A percentile compares a stretch with the other conserved stretches of the same genome.
Conservation (phyloP, 1,284 basidiomycete genomes). For the Apiotrichum gracile region DNA sequence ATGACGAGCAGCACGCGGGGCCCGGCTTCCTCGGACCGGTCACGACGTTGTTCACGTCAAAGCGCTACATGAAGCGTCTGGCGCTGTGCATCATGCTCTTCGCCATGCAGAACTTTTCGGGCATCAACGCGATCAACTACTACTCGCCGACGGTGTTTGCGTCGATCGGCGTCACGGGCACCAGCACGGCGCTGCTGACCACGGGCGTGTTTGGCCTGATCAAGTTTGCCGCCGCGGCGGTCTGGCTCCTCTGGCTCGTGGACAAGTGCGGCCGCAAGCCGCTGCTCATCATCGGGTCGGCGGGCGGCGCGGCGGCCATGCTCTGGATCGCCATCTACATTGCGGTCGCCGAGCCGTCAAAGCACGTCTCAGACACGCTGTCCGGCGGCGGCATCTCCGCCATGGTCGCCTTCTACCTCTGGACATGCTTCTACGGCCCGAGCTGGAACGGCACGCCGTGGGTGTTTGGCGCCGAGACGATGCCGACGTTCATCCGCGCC, state of each 20-base stretch:
- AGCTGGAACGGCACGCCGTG: conserved; percentile 39
- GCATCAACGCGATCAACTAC: conserved; percentile 22
- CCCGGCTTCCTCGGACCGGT: conserved; percentile 5
- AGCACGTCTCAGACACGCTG: too few species aligned
- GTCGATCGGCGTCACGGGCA: conserved; percentile 41
- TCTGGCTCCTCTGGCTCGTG: conserved; percentile 32
- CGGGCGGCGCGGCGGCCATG: conserved; percentile 23
- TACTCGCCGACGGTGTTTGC: conserved; percentile 34
- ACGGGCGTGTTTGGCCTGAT: conserved; percentile 48
- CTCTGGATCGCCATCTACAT: conserved; percentile 29
- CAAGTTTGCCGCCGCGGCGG: conserved; percentile 30
- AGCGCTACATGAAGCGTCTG: conserved; percentile 3
- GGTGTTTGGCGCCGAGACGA: conserved; percentile 43
- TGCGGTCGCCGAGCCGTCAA: conserved; percentile 24
- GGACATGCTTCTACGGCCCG: conserved; percentile 36
- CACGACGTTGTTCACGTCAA: conserved; percentile 4
- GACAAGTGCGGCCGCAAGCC: conserved; percentile 34
- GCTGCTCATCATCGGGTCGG: conserved; percentile 17
- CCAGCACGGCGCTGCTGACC: conserved; percentile 27
- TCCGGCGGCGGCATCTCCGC: too few species aligned
- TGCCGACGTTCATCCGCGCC: conserved; percentile 40
- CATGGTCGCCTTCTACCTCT: conserved; percentile 42
- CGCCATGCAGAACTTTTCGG: conserved; percentile 5
- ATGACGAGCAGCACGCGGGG: conserved; percentile 26
- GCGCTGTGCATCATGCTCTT: conserved; percentile 7